Base-by-base conservation (phyloP, 257 asterid genomes). In the Ligustrum vulgare region DNA sequence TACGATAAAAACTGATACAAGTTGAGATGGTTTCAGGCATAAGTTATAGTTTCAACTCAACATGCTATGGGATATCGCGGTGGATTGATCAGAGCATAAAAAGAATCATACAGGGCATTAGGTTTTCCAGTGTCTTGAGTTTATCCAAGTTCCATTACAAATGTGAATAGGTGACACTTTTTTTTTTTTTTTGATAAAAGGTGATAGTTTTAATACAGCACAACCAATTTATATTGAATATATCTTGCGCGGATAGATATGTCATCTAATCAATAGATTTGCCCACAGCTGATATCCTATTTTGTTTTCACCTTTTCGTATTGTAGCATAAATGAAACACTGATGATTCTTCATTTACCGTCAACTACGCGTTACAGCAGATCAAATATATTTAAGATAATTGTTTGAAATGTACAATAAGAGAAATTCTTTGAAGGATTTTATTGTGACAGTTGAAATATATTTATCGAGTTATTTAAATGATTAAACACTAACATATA, bases 1-100 rank as follows among this genome's bases (percentile, higher is more conserved):
- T 95, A 65, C 89, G 84, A 82, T 22, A 60, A n/a, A 20, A 82
- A 54, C 77, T 75, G 72, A 69, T 69, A n/a, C 65, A 74, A 64
- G 80, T 70, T 72, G 72, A 60, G 63, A 62, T 66, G 43, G 67
- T 49, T 80, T 60, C 43, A 31, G 35, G 33, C 66, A 22, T 8
- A 22, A 8, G 2, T 22, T 22, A 23, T 10, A 6, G 67, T 32
- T 22, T 58, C 66, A 20, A 58, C 32, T 58, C 63, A 54, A 54
- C 31, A 54, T 54, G 64, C 25, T 54, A 8, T 54, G 64, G 64
- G 31, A 22, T 54, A 18, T 20, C 25, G 47, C 47, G 0, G 2
- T 39, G 47, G 47, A 9, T 39, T 39, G 47, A 39, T 39, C 47
- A 1, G 47, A 39, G 47, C 11, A 39, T 13, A 39, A 73, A 70